Evolutionary conservation across 192 early-diverging fungal species (phyloP), one percentile per base, ranked within the genome.

Genomic region (Mortierella alpina): DNA sequence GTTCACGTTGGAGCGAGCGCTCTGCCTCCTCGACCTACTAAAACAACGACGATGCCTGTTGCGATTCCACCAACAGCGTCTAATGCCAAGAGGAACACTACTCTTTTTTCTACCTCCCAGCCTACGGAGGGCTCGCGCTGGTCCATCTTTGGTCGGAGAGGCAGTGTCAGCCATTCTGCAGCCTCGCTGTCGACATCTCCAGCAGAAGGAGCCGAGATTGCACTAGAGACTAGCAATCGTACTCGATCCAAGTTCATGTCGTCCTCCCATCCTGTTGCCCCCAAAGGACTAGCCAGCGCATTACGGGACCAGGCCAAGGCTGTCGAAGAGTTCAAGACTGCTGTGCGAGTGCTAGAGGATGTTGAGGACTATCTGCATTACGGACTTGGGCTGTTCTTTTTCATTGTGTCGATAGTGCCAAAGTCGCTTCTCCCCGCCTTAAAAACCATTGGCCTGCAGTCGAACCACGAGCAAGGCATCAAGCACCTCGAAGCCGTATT

Each of bases 331-430:
- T 61, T 80, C 31, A 72, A 72, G 60, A 67, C 65, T 7, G 77
- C 77, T 0, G 70, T 80, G 65, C 62, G 59, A 18, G 68, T 84
- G 11, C 66, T 77, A 9, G 65, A 73, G 20, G 83, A 84, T 66
- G 22, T 82, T 42, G 77, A 84, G 17, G 83, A 84, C 44, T 84
- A 72, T 60, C 22, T 84, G 45, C 57, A 70, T n/a, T 84, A 82
- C 47, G 83, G 83, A 14, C 68, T 84, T 48, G 83, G 83, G 5
- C 23, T 84, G 11, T 82, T 84, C 59, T 81, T 82, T 56, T 84
- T 84, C 56, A 77, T 84, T 42, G 69, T 82, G 9, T 66, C 73
- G 20, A 67, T 82, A 18, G 83, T 84, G 11, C 75, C 75, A 31
- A 75, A 83, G n/a, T 70, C 70, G 23, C n/a, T 72, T 8, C 15